These are phyloP conservation scores for Darksidea phi DNA, from an alignment of 495 filamentous ascomycete species.

Conservation along the genomic window DNA sequence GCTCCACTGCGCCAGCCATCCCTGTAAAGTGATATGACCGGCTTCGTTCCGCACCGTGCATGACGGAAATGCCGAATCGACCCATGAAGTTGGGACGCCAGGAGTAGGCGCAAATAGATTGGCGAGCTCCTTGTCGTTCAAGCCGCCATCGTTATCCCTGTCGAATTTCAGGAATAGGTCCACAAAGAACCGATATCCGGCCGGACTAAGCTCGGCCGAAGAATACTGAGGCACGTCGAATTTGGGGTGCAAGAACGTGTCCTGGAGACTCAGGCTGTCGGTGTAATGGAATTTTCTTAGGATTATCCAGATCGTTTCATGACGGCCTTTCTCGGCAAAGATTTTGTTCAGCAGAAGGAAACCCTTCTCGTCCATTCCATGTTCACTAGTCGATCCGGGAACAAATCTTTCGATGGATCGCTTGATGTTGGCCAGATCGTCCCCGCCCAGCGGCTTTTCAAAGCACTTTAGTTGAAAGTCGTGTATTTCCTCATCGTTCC, in stretches of 20 bases:
- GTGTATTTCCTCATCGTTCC: conserved; percentile 85
- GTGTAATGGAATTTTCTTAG: conserved; percentile 95
- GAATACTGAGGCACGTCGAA: conserved; percentile 90
- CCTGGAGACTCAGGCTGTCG: conserved; percentile 84
- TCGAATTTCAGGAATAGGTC: conserved; percentile 93
- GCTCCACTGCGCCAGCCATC: conserved; percentile 98
- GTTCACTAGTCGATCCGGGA: conserved; percentile 61
- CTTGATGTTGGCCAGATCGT: conserved; percentile 88
- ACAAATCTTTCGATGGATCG: conserved; percentile 67
- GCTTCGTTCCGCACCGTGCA: conserved; percentile 94
- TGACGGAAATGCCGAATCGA: conserved; percentile 81
- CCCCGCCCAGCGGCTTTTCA: conserved; percentile 71
- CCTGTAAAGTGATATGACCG: conserved; percentile 91
- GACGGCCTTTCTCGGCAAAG: conserved; percentile 95
- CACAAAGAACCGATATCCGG: conserved; percentile 95
- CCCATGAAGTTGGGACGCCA: conserved; percentile 81
- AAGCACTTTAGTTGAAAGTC: conserved; percentile 92
- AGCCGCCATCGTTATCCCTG: conserved; percentile 93
- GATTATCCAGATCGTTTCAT: conserved; percentile 97
- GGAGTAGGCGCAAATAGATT: conserved; percentile 92
- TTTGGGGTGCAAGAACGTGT: conserved; percentile 86
- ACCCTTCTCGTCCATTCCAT: conserved; percentile 74
- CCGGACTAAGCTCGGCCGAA: conserved; percentile 89
- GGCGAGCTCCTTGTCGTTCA: conserved; percentile 78
- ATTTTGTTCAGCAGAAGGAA: conserved; percentile 91